Percentiles rank a stretch among this genome's conserved stretches.
Evolutionary conservation across 2,329 filamentous ascomycete species (phyloP).

Genomic region (Epicoccum sorghinum): DNA sequence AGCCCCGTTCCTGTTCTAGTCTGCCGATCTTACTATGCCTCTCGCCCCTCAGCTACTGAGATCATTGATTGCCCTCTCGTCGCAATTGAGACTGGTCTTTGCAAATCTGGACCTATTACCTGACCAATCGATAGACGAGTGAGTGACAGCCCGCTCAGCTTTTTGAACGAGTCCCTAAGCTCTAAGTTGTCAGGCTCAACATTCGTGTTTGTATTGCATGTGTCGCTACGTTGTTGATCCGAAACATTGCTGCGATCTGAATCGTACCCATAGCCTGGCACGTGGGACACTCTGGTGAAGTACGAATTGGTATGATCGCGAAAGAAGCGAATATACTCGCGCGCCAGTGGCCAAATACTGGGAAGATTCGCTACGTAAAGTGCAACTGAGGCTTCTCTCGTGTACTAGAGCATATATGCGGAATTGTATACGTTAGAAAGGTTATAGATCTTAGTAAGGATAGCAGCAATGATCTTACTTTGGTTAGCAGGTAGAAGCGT

Average conservation of each 20-base stretch:
- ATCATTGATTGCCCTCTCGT: conserved; percentile 24
- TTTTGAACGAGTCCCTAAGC: conserved; percentile 20
- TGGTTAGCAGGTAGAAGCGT: conserved; percentile 1
- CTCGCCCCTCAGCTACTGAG: background rate
- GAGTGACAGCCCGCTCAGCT: conserved; percentile 10
- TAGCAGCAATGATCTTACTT: conserved; percentile 44
- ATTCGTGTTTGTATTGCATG: conserved; percentile 13
- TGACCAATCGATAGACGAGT: conserved; percentile 2
- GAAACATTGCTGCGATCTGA: conserved; percentile 28
- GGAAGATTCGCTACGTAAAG: conserved; percentile 62
- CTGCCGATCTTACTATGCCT: no score
- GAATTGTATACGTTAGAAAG: conserved; percentile 50
- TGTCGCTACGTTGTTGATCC: conserved; percentile 17
- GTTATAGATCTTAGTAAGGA: conserved; percentile 59
- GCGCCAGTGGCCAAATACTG: conserved; percentile 59
- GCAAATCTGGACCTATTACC: conserved; percentile 11
- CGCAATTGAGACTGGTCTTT: conserved; percentile 22
- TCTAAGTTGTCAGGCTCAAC: conserved; percentile 30
- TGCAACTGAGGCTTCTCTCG: conserved; percentile 60
- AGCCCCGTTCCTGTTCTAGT: no score
- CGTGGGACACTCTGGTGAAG: conserved; percentile 13
- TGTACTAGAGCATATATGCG: conserved; percentile 58
- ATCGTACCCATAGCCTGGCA: conserved; percentile 26
- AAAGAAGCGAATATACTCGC: conserved; percentile 49
- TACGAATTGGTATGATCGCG: conserved; percentile 32